Conservation (phyloP, 768 basidiomycete genomes). For the Mycena alexandri region DNA sequence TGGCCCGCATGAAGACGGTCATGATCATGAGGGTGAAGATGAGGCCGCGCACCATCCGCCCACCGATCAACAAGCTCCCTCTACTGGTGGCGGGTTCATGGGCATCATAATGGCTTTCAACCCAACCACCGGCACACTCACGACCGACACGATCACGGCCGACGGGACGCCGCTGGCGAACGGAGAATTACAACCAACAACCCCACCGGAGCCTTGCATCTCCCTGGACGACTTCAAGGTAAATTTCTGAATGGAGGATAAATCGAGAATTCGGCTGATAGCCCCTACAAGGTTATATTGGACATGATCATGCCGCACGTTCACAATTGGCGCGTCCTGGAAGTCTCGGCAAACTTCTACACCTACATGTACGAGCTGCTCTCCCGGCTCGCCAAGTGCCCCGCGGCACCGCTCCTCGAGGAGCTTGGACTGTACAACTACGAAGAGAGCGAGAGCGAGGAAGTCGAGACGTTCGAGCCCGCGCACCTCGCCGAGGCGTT, state of each 20-base stretch:
- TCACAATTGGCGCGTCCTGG: conserved; percentile 65
- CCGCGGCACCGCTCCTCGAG: conserved; percentile 67
- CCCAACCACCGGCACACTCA: conserved; percentile 25
- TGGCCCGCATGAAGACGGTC: conserved; percentile 38
- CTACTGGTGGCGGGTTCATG: conserved; percentile 39
- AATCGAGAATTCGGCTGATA: too few relatives aligned
- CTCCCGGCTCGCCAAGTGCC: conserved; percentile 54
- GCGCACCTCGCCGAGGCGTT: conserved; percentile 55
- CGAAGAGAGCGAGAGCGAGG: conserved; percentile 55
- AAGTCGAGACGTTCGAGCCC: conserved; percentile 53
- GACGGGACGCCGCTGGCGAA: conserved; percentile 25
- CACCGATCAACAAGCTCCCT: too few relatives aligned
- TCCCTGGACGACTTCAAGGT: conserved; percentile 48
- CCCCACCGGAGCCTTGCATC: conserved; percentile 39
- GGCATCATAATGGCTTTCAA: conserved; percentile 36
- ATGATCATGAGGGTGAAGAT: conserved; percentile 30
- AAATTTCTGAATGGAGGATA: too few relatives aligned
- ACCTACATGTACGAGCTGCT: conserved; percentile 61
- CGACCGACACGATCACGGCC: background rate
- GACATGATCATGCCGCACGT: conserved; percentile 65
- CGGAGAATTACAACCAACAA: background rate
- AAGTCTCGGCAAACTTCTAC: conserved; percentile 61
- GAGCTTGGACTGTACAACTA: conserved; percentile 68
- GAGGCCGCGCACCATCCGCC: conserved; percentile 2
- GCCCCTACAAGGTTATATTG: conserved; percentile 43